A percentile compares a stretch with the other conserved stretches of the same genome.
phyloP scores from a whole-genome alignment of 2,329 filamentous ascomycete genomes.

The Taxawa tesnikishii region DNA sequence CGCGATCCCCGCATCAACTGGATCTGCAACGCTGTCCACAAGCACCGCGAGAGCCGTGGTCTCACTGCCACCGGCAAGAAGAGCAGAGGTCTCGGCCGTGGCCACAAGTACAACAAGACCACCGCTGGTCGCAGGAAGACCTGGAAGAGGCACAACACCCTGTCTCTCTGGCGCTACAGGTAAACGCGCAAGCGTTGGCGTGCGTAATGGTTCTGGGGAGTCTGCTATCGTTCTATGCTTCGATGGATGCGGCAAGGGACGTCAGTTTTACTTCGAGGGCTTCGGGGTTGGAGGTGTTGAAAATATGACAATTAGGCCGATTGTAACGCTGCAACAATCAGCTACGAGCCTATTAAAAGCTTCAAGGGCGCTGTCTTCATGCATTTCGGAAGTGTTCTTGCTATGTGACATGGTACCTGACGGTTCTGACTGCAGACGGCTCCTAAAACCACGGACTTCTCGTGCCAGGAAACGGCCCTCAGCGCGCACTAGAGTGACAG shows the following conservation, averaged over 20 bases:
- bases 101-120: constrained; percentile 99
- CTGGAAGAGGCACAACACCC: constrained; percentile 99
- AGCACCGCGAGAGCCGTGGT: constrained; percentile 97
- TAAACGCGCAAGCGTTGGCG: constrained; percentile 32
- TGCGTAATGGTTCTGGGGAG: neutral
- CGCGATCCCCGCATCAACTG: constrained; percentile 99
- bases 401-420: too few species aligned
- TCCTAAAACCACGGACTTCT: too few species aligned
- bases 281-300: neutral
- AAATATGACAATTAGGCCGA: too few species aligned
- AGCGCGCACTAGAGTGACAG: too few species aligned
- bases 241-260: neutral
- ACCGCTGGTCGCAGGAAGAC: constrained; percentile 95
- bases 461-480: too few species aligned
- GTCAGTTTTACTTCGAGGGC: neutral
- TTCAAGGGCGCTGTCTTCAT: too few species aligned
- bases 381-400: too few species aligned
- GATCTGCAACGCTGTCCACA: constrained; percentile 99
- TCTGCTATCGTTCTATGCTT: neutral
- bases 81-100: constrained; percentile 98
- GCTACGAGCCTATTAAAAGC: too few species aligned
- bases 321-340: too few species aligned
- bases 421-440: too few species aligned
- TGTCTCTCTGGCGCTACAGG: constrained; percentile 97
- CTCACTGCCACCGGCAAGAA: constrained; percentile 99